Conservation (phyloP, 1,139 yeast genomes). For the Taphrina wiesneri region DNA sequence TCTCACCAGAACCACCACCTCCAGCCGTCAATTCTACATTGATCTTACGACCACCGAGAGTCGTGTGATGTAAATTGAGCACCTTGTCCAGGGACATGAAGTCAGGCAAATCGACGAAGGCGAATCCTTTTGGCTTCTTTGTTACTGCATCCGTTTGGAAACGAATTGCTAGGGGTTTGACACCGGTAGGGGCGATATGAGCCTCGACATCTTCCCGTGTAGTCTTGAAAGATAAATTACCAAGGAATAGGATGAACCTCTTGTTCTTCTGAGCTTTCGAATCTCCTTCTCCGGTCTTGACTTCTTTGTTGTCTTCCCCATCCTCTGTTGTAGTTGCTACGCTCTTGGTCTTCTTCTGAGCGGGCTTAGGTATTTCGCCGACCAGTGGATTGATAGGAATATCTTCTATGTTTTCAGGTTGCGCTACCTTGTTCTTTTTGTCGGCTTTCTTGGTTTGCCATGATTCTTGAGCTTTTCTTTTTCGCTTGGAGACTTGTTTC, state of each 20-base stretch:
- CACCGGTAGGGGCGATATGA: slow-evolving; percentile 69
- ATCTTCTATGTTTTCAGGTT: slow-evolving; percentile 22
- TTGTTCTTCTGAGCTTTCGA: slow-evolving; percentile 55
- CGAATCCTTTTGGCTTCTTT: slow-evolving; percentile 60
- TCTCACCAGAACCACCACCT: slow-evolving; percentile 89
- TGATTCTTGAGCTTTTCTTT: slow-evolving; percentile 74
- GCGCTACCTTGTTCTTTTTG: slow-evolving; percentile 41
- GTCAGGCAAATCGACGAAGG: slow-evolving; percentile 79
- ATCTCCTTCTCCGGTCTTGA: slow-evolving; percentile 58
- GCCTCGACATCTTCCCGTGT: slow-evolving; percentile 61
- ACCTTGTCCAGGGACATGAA: slow-evolving; percentile 71
- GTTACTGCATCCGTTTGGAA: slow-evolving; percentile 58
- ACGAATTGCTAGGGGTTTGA: slow-evolving; percentile 69
- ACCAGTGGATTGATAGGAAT: slow-evolving; percentile 34
- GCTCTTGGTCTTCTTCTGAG: slow-evolving; percentile 35
- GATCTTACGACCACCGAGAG: slow-evolving; percentile 67
- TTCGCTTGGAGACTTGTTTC: slow-evolving; percentile 70
- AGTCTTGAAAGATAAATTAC: slow-evolving; percentile 78
- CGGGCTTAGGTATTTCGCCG: slow-evolving; percentile 34
- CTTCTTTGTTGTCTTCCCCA: slow-evolving; percentile 37
- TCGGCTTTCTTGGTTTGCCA: slow-evolving; percentile 52
- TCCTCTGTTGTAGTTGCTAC: slow-evolving; percentile 36
- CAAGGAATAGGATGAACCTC: slow-evolving; percentile 83
- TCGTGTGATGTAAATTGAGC: slow-evolving; percentile 77
- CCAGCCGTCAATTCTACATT: slow-evolving; percentile 97